phyloP scores from a whole-genome alignment of 2,329 filamentous ascomycete genomes.

The Teratosphaeria zuluensis region DNA sequence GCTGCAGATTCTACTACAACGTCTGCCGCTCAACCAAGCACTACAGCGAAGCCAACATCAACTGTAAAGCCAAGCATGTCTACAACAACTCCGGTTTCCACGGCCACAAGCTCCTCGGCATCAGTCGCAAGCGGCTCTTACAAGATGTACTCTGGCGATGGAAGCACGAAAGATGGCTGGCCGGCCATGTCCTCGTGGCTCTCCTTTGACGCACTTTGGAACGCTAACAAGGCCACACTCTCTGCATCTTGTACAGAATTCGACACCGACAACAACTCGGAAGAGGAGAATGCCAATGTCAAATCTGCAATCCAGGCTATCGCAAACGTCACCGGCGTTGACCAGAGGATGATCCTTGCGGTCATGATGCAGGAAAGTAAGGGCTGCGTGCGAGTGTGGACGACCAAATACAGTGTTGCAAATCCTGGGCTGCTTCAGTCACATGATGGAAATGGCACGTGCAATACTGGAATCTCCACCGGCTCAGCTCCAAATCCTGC shows the following conservation, averaged over 20 bases:
- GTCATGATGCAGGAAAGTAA: constrained; percentile 38
- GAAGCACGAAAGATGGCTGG: constrained; percentile 23
- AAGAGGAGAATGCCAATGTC: constrained; percentile 30
- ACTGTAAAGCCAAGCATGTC: not conserved
- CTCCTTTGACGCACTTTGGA: constrained; percentile 25
- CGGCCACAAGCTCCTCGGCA: constrained; percentile 4
- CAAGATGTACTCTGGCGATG: constrained; percentile 13
- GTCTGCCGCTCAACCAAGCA: not conserved
- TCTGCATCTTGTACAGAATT: constrained; percentile 27
- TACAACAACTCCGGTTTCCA: not conserved
- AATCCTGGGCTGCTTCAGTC: constrained; percentile 39
- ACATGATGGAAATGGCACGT: constrained; percentile 30
- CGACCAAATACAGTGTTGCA: constrained; percentile 29
- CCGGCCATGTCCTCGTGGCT: constrained; percentile 26
- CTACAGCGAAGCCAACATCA: not conserved
- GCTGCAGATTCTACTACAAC: not conserved
- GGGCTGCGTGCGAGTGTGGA: constrained; percentile 37
- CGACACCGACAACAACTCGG: constrained; percentile 26
- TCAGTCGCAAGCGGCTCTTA: constrained; percentile 5
- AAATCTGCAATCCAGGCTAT: constrained; percentile 27
- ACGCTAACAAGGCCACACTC: constrained; percentile 26
- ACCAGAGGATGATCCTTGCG: constrained; percentile 34
- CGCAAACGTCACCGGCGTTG: constrained; percentile 23
- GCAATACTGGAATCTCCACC: constrained; percentile 20
- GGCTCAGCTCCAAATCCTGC: constrained; percentile 9